These are phyloP conservation scores for Rhynchospora breviuscula DNA, from an alignment of 176 grass and related monocot species.

Conservation along the genomic window DNA sequence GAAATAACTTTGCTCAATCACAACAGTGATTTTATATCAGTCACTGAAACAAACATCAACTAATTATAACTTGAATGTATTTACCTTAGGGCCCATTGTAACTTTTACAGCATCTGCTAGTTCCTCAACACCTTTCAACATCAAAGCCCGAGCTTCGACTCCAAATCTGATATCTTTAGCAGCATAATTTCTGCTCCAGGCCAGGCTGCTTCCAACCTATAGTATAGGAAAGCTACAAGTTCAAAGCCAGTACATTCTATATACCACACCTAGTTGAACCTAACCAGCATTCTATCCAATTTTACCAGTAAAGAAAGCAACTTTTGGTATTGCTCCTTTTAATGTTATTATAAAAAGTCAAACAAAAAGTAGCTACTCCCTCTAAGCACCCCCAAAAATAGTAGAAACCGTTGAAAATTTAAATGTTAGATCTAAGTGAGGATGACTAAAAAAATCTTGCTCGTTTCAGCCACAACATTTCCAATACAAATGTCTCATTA, in stretches of 20 bases:
- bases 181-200: constrained; percentile 90
- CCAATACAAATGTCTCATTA: neutral
- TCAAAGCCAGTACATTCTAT: neutral
- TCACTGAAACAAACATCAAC: neutral
- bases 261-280: neutral
- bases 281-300: neutral
- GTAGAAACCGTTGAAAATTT: neutral
- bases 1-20: too few species aligned
- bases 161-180: constrained; percentile 97
- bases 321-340: neutral
- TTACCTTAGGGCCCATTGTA: constrained; percentile 99
- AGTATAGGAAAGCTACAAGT: constrained; percentile 7
- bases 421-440: neutral
- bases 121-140: constrained; percentile 90
- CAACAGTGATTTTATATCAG: neutral
- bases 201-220: constrained; percentile 79
- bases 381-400: neutral
- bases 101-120: constrained; percentile 95
- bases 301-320: neutral
- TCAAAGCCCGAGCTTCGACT: constrained; percentile 85
- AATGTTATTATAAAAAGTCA: constrained; percentile 2
- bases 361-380: neutral
- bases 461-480: neutral
- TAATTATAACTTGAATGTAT: neutral
- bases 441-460: neutral